Evolutionary conservation across 2,329 filamentous ascomycete genomes (phyloP), one percentile per base, ranked within the genome.

Genomic region (Botryotinia narcissicola): DNA sequence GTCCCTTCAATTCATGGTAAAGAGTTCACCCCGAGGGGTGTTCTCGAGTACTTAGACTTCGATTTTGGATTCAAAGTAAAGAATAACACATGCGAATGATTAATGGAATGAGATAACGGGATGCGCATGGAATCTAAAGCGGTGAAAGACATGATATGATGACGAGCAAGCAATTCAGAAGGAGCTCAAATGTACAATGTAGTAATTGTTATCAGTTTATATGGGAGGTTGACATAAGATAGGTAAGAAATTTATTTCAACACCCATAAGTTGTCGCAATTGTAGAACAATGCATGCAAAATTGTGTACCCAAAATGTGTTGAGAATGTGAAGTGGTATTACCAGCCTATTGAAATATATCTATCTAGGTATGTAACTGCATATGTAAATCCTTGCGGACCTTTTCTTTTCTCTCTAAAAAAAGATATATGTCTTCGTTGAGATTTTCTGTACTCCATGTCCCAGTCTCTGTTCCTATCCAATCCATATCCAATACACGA

Each of bases 351-450:
- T 42, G 48, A 40, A 57, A n/a, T 46, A n/a, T 61, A 61, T 62
- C 37, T 70, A 60, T 70, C 51, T 70, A 54, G 48, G 48, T 54
- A 61, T 70, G 54, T 42, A 46, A 46, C 54, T 25, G 25, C 22
- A 29, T 46, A 70, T 61, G 42, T 62, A 10, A 42, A 70, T 62
- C 68, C 68, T 70, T 61, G 68, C 68, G 68, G 37, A 73, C 51
- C 25, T 73, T 40, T 68, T 68, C 68, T 70, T 61, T 70, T 70
- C 60, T 42, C 60, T 70, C 51, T 70, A 70, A 46, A 10, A 61
- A 61, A 57, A 46, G 22, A 74, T 63, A 74, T 62, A 68, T 72
- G 62, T 69, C 60, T 60, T 74, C 60, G 72, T 72, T 72, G 48
- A 57, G 66, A 68, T 72, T 69, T 44, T 59, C 62, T 61, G 25